Base-by-base conservation (phyloP, 176 grass and related monocot genomes). In the Canna indica region DNA sequence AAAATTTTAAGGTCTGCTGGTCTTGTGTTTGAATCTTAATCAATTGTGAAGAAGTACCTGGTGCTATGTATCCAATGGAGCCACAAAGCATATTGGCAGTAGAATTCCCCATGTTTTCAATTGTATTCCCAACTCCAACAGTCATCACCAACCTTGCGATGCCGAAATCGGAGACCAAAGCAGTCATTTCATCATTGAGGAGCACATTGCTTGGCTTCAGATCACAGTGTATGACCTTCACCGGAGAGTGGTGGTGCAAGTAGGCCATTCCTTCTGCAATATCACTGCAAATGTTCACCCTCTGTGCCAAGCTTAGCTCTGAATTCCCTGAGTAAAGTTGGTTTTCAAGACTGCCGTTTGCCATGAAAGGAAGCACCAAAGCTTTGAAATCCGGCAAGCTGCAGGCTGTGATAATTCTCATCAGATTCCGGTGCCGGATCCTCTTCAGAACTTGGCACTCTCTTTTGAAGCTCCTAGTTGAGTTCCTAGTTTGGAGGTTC, bases 391-490 rank as follows among this genome's bases (percentile, higher is more conserved):
- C 93, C 31, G 88, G 82, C 34, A 90, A 76, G 72, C 86, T 97
- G 73, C 93, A 97, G 7, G 93, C 84, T 0, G 93, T 97, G 36
- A 92, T 64, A 73, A 97, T 97, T 54, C 86, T 79, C 88, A 97
- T 97, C 61, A 97, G 86, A 75, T 97, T 97, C 36, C 93, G 73
- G 47, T 97, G 93, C 35, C 93, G 74, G 34, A 97, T 97, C 70
- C 86, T 73, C 87, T 97, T 97, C 77, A 97, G 76, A 9, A 97
- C 93, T 72, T 97, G 83, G 63, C 93, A 92, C 73, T 97, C 88
- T 60, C 84, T 80, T 68, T 74, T 90, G 73, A 97, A 97, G 69
- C 88, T 97, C 84, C 82, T 97, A 10, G 88, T 90, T 0, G 93
- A 92, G 67, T 97, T 97, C 31, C 88, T 77, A 4, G 88, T 44